Evolutionary conservation across 371 early-diverging fungal species (phyloP), one percentile per base, ranked within the genome.

Genomic region (Blakeslea trispora): DNA sequence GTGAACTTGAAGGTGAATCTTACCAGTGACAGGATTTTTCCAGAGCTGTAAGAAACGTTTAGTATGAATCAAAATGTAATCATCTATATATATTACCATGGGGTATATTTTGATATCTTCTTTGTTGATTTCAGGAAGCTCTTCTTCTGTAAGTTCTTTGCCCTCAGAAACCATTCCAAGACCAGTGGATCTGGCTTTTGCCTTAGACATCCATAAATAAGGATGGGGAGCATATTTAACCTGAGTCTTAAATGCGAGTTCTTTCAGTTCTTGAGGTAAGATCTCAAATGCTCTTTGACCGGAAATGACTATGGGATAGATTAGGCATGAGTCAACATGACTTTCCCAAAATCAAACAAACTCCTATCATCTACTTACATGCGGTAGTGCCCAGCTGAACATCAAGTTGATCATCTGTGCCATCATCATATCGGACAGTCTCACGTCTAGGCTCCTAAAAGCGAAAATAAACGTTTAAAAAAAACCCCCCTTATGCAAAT

Each of bases 121-220:
- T 53, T 69, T 68, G n/a, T 75, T 59, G 50, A 78, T 64, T 0
- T 60, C 62, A 15, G 79, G 79, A 13, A 78, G 44, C 49, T 78
- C 66, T 31, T 75, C 75, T 4, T 48, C 51, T 15, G 55, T 23
- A 17, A 78, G 50, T 39, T 78, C 79, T 40, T 64, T 67, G 34
- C 68, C 75, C 62, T 78, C 79, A 23, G 68, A 68, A 1, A 71
- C 75, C 61, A 78, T 73, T 18, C 75, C 75, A n/a, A 78, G 54
- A 50, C 79, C 79, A 41, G 69, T 75, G 6, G 69, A 57, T 1
- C 61, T 55, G 6, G 75, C 49, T 37, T 57, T 63, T 3, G 79
- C 75, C 44, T 74, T 78, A n/a, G 79, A 78, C 53, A 78, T 78
- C 79, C 79, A 78, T 6, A 78, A 45, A 52, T 78, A 78, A 21